phyloP scores from a whole-genome alignment of 768 basidiomycete genomes.

The Lyophyllum decastes region DNA sequence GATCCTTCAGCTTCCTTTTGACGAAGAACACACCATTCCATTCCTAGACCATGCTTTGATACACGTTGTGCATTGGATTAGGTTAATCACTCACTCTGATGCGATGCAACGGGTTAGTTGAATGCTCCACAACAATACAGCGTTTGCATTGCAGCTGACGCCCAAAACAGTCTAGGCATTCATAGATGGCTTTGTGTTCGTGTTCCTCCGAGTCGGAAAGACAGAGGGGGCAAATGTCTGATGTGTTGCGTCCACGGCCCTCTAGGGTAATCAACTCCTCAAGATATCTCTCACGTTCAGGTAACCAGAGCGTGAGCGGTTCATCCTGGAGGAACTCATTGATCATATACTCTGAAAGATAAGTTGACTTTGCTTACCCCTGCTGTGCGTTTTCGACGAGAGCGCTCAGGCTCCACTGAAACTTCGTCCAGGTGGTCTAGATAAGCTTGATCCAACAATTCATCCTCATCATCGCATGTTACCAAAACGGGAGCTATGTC shows the following conservation, averaged over 20 bases:
- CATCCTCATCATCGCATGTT: neutral
- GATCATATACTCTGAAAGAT: neutral
- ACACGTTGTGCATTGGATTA: neutral
- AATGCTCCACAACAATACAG: constrained; percentile 4
- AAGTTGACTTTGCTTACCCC: constrained; percentile 1
- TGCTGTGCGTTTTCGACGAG: neutral
- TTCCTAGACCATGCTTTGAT: neutral
- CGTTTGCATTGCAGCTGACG: neutral
- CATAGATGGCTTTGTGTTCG: neutral
- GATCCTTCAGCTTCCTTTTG: constrained; percentile 13
- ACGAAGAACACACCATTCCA: constrained; percentile 13
- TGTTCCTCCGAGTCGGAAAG: neutral
- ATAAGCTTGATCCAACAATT: constrained; percentile 1
- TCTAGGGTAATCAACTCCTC: constrained; percentile 8
- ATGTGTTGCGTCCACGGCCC: neutral
- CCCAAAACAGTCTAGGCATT: constrained; percentile 7
- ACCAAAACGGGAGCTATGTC: neutral
- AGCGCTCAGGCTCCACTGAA: neutral
- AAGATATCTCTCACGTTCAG: neutral
- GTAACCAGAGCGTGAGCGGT: constrained; percentile 6
- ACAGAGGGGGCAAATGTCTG: neutral
- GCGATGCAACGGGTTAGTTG: neutral
- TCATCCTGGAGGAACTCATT: neutral
- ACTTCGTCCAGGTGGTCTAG: constrained; percentile 2
- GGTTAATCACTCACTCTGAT: neutral